Base-by-base conservation (phyloP, 106 monocot species). In the Dendrobium catenatum region DNA sequence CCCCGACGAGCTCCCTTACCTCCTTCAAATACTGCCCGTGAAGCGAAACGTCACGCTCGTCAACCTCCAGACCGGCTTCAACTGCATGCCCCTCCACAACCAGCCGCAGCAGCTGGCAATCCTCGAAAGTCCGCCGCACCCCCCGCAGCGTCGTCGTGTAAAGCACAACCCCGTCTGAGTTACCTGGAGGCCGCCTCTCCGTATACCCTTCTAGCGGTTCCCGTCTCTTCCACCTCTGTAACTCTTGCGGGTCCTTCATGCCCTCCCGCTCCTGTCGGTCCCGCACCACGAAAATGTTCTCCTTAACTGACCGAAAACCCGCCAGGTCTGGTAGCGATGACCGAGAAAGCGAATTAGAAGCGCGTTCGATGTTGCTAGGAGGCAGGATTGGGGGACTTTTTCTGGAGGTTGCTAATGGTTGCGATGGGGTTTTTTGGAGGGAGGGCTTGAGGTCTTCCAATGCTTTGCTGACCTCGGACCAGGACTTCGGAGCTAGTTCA, bases 391-490 rank as follows among this genome's bases (percentile, higher is more conserved):
- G 24, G 26, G 22, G 51, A 51, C 64, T 5, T 64, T 24, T 64
- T 4, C n/a, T 33, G 13, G 51, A 17, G 19, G 74, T 2, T 22
- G 54, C 41, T 1, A 26, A 18, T 4, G 68, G 29, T 4, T 37
- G 37, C 15, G 77, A 58, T 20, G 33, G 58, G 10, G 81, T n/a
- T 27, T 47, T 47, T 20, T 79, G 55, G 73, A 90, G 80, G 19
- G 89, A 42, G 31, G 90, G 94, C 59, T 94, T 94, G 82, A 94
- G 86, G 79, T 91, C 94, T 42, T 99, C 87, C 61, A 99, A 74
- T 29, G 86, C 95, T 76, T 93, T 93, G 86, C 95, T 99, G 41
- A 99, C 88, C 77, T 99, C 95, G 41, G 89, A 93, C 98, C 98
- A 99, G 16, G 98, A 87, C 13, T 92, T 68, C 2, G 98, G 98